A percentile compares a stretch with the other conserved stretches of the same genome.
Conservation (phyloP, 2,329 filamentous ascomycete species). For the Mycosphaerella arachidis region DNA sequence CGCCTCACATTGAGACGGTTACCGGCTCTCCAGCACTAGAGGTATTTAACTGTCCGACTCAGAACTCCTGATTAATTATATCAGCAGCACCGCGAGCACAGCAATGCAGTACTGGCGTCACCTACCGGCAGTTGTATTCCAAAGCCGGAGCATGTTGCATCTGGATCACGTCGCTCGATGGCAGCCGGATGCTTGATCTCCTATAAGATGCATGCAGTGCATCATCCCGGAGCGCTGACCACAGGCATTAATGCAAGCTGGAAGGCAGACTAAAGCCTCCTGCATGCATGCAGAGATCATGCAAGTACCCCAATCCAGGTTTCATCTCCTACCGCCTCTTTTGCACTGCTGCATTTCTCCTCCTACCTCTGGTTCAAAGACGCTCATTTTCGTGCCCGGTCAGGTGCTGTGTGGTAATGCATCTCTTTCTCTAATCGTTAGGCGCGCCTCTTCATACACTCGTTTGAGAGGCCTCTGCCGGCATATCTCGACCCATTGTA, state of each 20-base stretch:
- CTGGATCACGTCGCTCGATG: not conserved
- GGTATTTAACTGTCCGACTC: too few relatives aligned
- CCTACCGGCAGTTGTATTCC: not conserved
- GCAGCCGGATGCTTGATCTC: not conserved
- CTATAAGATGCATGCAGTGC: slow-evolving; percentile 9
- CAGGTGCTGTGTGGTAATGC: slow-evolving; percentile 25
- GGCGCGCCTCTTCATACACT: slow-evolving; percentile 31
- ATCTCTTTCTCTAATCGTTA: slow-evolving; percentile 24
- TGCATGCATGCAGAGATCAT: slow-evolving; percentile 16
- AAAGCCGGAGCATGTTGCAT: slow-evolving; percentile 2
- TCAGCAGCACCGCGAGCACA: not conserved
- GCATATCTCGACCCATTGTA: slow-evolving; percentile 15
- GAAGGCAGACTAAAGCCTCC: slow-evolving; percentile 8
- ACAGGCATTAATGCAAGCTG: slow-evolving; percentile 14
- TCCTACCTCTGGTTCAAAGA: slow-evolving; percentile 15
- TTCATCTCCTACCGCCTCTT: slow-evolving; percentile 23
- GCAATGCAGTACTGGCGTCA: not conserved
- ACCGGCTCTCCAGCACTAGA: too few relatives aligned
- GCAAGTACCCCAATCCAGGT: slow-evolving; percentile 20
- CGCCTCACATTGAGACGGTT: too few relatives aligned
- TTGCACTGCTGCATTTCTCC: slow-evolving; percentile 15
- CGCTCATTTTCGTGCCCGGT: slow-evolving; percentile 19
- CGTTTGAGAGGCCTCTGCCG: slow-evolving; percentile 24
- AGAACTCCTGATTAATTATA: not conserved
- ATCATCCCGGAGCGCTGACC: slow-evolving; percentile 14